These are phyloP conservation scores for Saturnispora bothae DNA, from an alignment of 805 yeast genomes.

Conservation along the genomic window DNA sequence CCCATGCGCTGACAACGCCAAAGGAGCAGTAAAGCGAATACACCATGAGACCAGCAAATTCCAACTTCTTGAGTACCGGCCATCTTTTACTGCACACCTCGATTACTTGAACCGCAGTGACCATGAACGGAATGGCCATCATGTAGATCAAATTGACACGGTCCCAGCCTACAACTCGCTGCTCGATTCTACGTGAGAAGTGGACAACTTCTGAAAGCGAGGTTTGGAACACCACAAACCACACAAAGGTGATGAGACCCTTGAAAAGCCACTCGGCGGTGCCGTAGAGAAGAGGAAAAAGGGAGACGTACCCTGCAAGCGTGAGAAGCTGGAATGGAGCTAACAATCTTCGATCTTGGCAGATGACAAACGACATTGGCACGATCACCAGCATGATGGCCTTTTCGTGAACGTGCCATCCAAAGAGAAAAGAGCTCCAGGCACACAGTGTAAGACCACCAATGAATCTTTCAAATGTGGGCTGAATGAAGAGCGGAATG, in stretches of 20 bases:
- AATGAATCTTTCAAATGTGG: slow-evolving; percentile 67
- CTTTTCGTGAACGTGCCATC: slow-evolving; percentile 99
- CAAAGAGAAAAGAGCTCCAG: slow-evolving; percentile 81
- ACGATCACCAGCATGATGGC: slow-evolving; percentile 83
- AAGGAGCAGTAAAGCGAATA: slow-evolving; percentile 78
- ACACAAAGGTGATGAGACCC: slow-evolving; percentile 63
- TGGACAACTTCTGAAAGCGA: slow-evolving; percentile 62
- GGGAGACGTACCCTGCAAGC: slow-evolving; percentile 73
- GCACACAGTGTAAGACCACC: slow-evolving; percentile 87
- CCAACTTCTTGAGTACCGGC: slow-evolving; percentile 44
- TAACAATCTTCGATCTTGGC: slow-evolving; percentile 60
- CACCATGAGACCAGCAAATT: slow-evolving; percentile 71
- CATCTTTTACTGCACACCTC: slow-evolving; percentile 49
- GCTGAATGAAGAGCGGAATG: slow-evolving; percentile 58
- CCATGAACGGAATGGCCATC: slow-evolving; percentile 56
- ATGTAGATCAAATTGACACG: slow-evolving; percentile 58
- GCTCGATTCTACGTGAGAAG: slow-evolving; percentile 29
- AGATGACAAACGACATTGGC: slow-evolving; percentile 73
- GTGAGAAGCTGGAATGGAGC: slow-evolving; percentile 62
- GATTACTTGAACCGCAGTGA: slow-evolving; percentile 33
- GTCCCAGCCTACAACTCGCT: slow-evolving; percentile 56
- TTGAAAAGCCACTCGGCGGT: slow-evolving; percentile 74
- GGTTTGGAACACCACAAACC: slow-evolving; percentile 71
- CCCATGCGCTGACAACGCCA: slow-evolving; percentile 82
- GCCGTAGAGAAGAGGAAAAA: slow-evolving; percentile 79